A percentile compares a stretch with the other conserved stretches of the same genome.
These are phyloP conservation scores for Ceratobasidium sp. DNA, from an alignment of 1,284 basidiomycete genomes.

Conservation along the genomic window DNA sequence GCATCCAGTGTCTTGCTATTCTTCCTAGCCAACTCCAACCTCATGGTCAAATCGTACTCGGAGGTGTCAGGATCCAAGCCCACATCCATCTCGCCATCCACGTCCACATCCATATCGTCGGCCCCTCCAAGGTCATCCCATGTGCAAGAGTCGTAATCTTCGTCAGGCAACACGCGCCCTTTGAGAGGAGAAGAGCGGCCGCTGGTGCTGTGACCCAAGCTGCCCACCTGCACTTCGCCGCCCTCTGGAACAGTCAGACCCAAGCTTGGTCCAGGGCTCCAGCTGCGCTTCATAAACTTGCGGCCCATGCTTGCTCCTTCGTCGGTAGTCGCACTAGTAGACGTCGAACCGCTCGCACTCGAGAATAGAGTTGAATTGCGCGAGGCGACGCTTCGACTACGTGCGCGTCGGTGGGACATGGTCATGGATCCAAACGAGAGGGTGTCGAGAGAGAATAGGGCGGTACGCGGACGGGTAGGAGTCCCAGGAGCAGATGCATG, in stretches of 20 bases:
- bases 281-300: slow-evolving; percentile 32
- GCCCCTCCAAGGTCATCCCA: slow-evolving; percentile 50
- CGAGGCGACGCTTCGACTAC: slow-evolving; percentile 34
- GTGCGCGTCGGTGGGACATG: slow-evolving; percentile 40
- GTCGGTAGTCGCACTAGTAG: slow-evolving; percentile 18
- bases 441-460: slow-evolving; percentile 82
- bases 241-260: slow-evolving; percentile 11
- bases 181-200: slow-evolving; percentile 33
- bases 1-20: slow-evolving; percentile 77
- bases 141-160: slow-evolving; percentile 25
- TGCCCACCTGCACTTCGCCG: background rate
- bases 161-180: slow-evolving; percentile 30
- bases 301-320: slow-evolving; percentile 26
- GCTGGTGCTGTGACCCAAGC: background rate
- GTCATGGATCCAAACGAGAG: slow-evolving; percentile 58
- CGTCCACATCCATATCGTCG: slow-evolving; percentile 44
- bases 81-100: slow-evolving; percentile 54
- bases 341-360: slow-evolving; percentile 25
- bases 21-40: slow-evolving; percentile 76
- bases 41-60: slow-evolving; percentile 73
- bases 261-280: slow-evolving; percentile 31
- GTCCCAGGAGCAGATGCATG: slow-evolving; percentile 79
- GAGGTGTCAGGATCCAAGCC: slow-evolving; percentile 51
- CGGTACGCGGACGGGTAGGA: slow-evolving; percentile 74
- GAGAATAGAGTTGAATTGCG: slow-evolving; percentile 35